Conservation (phyloP, 2,329 filamentous ascomycete species). For the Phialophora verrucosa region DNA sequence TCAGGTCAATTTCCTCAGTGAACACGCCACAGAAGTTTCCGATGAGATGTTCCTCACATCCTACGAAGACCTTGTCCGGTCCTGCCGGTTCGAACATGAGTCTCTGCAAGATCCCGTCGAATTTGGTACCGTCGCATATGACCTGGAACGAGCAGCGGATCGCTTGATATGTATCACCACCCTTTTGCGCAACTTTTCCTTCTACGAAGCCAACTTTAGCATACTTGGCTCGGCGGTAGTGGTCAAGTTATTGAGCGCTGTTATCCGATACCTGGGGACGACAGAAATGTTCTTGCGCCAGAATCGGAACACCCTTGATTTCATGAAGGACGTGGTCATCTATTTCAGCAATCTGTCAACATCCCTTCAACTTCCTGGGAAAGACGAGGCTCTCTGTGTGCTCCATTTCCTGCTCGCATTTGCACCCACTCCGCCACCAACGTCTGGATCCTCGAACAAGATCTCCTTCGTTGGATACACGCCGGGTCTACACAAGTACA, state of each 20-base stretch:
- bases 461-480: slow-evolving; percentile 83
- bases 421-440: slow-evolving; percentile 76
- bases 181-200: slow-evolving; percentile 90
- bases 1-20: slow-evolving; percentile 81
- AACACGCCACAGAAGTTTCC: slow-evolving; percentile 82
- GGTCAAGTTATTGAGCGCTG: slow-evolving; percentile 80
- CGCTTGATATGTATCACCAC: slow-evolving; percentile 88
- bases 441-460: slow-evolving; percentile 56
- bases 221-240: slow-evolving; percentile 77
- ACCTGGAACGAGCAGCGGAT: slow-evolving; percentile 85
- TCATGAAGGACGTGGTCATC: slow-evolving; percentile 94
- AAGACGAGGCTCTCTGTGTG: slow-evolving; percentile 84
- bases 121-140: slow-evolving; percentile 78
- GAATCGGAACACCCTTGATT: slow-evolving; percentile 84
- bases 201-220: slow-evolving; percentile 76
- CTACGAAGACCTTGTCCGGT: slow-evolving; percentile 85
- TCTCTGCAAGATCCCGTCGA: slow-evolving; percentile 72
- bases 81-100: slow-evolving; percentile 75
- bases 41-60: slow-evolving; percentile 81
- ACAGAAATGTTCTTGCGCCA: slow-evolving; percentile 84
- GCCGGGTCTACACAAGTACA: slow-evolving; percentile 80
- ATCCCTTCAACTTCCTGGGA: slow-evolving; percentile 77
- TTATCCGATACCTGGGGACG: slow-evolving; percentile 86
- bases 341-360: slow-evolving; percentile 88
- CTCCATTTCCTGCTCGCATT: slow-evolving; percentile 91